Evolutionary conservation across 2,329 filamentous ascomycete genomes (phyloP).

Genomic region (Clonostachys rosea): DNA sequence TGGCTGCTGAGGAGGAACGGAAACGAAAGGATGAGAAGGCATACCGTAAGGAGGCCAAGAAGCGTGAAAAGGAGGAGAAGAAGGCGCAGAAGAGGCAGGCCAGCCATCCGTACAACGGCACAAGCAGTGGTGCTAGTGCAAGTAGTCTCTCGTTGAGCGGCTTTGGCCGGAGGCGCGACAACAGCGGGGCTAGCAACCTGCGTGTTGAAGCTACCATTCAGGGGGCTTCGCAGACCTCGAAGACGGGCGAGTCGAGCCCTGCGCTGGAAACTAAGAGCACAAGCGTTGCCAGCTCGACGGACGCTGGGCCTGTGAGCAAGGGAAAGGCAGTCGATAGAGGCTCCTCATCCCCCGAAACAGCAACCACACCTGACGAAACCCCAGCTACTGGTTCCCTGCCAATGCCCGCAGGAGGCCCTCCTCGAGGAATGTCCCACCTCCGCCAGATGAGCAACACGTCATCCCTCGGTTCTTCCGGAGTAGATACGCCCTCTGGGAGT

Average conservation of each 20-base stretch:
- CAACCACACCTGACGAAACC: slow-evolving; percentile 1
- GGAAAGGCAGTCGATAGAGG: slow-evolving; percentile 66
- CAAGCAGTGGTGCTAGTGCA: slow-evolving; percentile 40
- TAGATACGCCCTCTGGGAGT: slow-evolving; percentile 60
- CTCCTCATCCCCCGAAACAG: neutral
- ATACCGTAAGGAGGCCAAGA: slow-evolving; percentile 72
- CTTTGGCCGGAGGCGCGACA: slow-evolving; percentile 52
- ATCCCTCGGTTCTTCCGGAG: slow-evolving; percentile 72
- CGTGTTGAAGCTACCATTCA: slow-evolving; percentile 50
- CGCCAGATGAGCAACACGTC: slow-evolving; percentile 85
- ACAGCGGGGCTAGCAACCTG: slow-evolving; percentile 56
- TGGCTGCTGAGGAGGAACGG: slow-evolving; percentile 93
- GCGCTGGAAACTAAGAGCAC: slow-evolving; percentile 12
- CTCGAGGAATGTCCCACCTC: slow-evolving; percentile 62
- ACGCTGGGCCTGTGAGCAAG: slow-evolving; percentile 41
- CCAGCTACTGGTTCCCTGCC: slow-evolving; percentile 27
- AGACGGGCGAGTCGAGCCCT: slow-evolving; percentile 12
- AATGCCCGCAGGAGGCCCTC: slow-evolving; percentile 37
- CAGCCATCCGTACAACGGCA: slow-evolving; percentile 26
- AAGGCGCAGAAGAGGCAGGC: slow-evolving; percentile 65
- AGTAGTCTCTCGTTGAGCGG: slow-evolving; percentile 59
- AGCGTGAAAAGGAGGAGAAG: slow-evolving; percentile 77
- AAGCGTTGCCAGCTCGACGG: slow-evolving; percentile 5
- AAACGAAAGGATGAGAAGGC: slow-evolving; percentile 64
- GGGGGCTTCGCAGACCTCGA: slow-evolving; percentile 26